Evolutionary conservation across 345 rosid genomes (phyloP).

Genomic region (Euclidium syriacum): DNA sequence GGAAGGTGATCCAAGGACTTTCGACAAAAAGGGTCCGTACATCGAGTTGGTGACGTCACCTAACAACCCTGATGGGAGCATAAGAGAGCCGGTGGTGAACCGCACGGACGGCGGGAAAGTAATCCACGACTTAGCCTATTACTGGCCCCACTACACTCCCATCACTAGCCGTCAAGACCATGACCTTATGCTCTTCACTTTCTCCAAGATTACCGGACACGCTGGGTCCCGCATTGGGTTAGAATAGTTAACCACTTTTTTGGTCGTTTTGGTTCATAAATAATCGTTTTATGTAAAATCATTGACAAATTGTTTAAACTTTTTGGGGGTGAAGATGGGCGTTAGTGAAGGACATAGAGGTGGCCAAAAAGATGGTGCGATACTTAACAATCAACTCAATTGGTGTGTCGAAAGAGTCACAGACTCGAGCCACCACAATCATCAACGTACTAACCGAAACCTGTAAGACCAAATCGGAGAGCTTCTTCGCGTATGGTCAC

Average conservation of each 20-base stretch:
- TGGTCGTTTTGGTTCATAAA: not conserved
- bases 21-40: conserved; percentile 47
- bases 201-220: conserved; percentile 85
- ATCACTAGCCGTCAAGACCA: conserved; percentile 51
- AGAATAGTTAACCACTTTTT: conserved; percentile 7
- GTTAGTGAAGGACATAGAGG: conserved; percentile 53
- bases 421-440: conserved; percentile 67
- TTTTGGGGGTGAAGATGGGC: conserved; percentile 55
- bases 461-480: conserved; percentile 32
- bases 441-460: conserved; percentile 37
- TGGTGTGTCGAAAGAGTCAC: conserved; percentile 81
- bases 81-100: conserved; percentile 60
- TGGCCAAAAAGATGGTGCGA: conserved; percentile 58
- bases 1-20: conserved; percentile 70
- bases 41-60: conserved; percentile 75
- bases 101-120: conserved; percentile 37
- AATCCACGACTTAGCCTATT: conserved; percentile 77
- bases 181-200: conserved; percentile 82
- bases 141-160: conserved; percentile 84
- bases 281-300: not conserved
- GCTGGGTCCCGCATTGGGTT: conserved; percentile 95
- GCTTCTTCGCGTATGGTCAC: conserved; percentile 49
- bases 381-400: conserved; percentile 51
- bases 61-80: conserved; percentile 75
- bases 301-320: not conserved